Evolutionary conservation across 257 asterid genomes (phyloP).

Genomic region (Penstemon newberryi): DNA sequence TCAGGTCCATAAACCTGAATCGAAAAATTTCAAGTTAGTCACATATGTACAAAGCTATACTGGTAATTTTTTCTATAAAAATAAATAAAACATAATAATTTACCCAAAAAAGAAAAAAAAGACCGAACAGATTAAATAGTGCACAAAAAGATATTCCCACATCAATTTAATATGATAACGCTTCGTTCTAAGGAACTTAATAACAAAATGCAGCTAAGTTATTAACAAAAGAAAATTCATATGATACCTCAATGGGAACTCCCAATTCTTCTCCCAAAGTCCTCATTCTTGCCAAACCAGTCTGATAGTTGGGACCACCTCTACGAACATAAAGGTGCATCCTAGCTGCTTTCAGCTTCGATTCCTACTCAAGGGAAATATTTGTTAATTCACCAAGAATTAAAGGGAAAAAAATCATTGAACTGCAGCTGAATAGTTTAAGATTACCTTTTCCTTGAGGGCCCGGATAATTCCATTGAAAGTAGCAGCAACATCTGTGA

Average conservation of each 20-base stretch:
- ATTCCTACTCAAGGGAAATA: conserved; percentile 44
- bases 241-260: conserved; percentile 76
- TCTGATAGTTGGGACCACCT: conserved; percentile 93
- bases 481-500: conserved; percentile 91
- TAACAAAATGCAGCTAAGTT: conserved; percentile 3
- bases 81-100: no score
- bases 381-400: conserved; percentile 5
- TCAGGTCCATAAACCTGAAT: conserved; percentile 81
- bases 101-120: no score
- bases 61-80: no score
- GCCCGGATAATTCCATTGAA: conserved; percentile 88
- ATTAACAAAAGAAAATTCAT: conserved; percentile 5
- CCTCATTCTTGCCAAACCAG: conserved; percentile 83
- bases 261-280: conserved; percentile 78
- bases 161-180: neutral
- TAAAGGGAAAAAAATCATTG: neutral
- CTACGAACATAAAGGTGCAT: conserved; percentile 80
- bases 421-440: conserved; percentile 13
- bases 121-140: neutral
- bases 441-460: conserved; percentile 77
- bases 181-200: conserved; percentile 12
- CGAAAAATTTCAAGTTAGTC: conserved; percentile 1
- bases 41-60: no score
- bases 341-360: conserved; percentile 76
- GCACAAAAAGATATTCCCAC: neutral